These are phyloP conservation scores for Lachnellula subtilissima DNA, from an alignment of 2,329 filamentous ascomycete genomes.

Conservation along the genomic window DNA sequence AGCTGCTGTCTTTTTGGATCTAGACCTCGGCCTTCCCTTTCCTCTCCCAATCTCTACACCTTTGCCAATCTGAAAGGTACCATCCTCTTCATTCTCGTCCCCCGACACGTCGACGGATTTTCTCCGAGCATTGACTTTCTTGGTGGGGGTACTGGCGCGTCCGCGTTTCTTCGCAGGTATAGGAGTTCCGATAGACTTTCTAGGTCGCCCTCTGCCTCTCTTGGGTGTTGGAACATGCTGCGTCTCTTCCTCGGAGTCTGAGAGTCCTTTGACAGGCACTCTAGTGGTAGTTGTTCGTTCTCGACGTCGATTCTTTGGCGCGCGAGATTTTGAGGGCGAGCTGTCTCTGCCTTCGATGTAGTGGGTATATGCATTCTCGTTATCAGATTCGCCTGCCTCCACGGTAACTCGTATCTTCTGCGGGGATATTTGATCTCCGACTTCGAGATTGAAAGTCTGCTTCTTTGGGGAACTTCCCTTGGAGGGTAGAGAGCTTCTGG, in stretches of 20 bases:
- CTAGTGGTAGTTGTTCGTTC: constrained; percentile 30
- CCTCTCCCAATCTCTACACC: constrained; percentile 19
- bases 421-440: constrained; percentile 31
- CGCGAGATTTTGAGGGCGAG: constrained; percentile 19
- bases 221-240: constrained; percentile 33
- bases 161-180: constrained; percentile 30
- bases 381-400: constrained; percentile 29
- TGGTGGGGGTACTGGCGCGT: constrained; percentile 21
- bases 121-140: constrained; percentile 19
- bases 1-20: constrained; percentile 20
- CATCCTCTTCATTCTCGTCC: constrained; percentile 23
- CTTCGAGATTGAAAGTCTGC: constrained; percentile 32
- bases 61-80: constrained; percentile 20
- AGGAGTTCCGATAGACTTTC: constrained; percentile 37
- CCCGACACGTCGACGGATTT: constrained; percentile 24
- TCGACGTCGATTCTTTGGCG: constrained; percentile 16
- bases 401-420: constrained; percentile 33
- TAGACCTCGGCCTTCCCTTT: constrained; percentile 26
- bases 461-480: constrained; percentile 31
- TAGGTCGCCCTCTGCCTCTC: constrained; percentile 37
- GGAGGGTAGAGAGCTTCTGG: constrained; percentile 21
- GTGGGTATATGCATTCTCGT: constrained; percentile 20
- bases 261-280: constrained; percentile 30
- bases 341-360: constrained; percentile 6
- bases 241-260: constrained; percentile 27